Base-by-base conservation (phyloP, 768 basidiomycete species). In the Collybiopsis confluens region DNA sequence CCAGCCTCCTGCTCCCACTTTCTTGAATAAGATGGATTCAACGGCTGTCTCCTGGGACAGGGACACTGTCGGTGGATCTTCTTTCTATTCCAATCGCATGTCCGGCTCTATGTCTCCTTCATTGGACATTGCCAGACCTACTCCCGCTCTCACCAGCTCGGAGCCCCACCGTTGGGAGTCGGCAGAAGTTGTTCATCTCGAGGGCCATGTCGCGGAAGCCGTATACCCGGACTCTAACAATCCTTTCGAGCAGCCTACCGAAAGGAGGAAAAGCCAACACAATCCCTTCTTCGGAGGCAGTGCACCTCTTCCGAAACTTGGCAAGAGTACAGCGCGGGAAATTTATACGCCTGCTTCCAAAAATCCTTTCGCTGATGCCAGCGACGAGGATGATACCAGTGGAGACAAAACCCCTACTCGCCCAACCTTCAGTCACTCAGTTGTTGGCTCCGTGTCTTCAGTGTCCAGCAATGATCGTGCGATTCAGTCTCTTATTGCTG, bases 151-250 rank as follows among this genome's bases (percentile, higher is more conserved):
- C 11, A 81, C 73, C 24, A 60, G 67, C 3, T 75, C 79, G 1
- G 68, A 74, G 15, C 64, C 69, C 2, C 86, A 89, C 68, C 74
- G 65, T 44, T 88, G 86, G 86, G 81, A 89, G 65, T 83, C 82
- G 7, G 85, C 85, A 2, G 82, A 86, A 61, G 81, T 87, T 18
- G 58, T 86, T 47, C 69, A 79, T 52, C 70, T 69, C 43, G 73
- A 77, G 28, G 69, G 64, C 27, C 65, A 66, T 41, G 47, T 62
- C 1, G 64, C 64, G 15, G 68, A 73, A 55, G 55, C 68, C 27
- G 58, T 68, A 42, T 64, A 73, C 44, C 71, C 75, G 15, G 68
- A 69, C 13, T 61, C 48, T 33, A 49, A 58, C 56, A 68, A 58
- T 49, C 55, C 63, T 5, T 64, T 63, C 24, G 56, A 55, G n/a